phyloP scores from a whole-genome alignment of 2,329 filamentous ascomycete genomes.

The Monosporascus sp. region DNA sequence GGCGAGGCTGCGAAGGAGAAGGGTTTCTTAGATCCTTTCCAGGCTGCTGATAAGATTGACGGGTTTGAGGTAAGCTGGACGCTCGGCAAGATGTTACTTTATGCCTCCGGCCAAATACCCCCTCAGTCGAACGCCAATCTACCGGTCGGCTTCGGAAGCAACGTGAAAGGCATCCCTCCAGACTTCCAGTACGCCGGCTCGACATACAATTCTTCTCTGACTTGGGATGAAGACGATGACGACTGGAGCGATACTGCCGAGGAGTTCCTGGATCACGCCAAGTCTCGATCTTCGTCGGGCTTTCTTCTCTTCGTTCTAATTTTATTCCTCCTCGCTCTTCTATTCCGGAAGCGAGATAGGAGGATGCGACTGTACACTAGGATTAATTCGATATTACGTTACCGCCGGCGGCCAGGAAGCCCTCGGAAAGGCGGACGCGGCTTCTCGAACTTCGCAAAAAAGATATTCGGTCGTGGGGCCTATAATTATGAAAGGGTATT shows the following conservation, averaged over 20 bases:
- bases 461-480: slow-evolving; percentile 57
- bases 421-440: slow-evolving; percentile 40
- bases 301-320: slow-evolving; percentile 75
- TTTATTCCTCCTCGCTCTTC: slow-evolving; percentile 60
- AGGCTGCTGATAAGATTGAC: slow-evolving; percentile 87
- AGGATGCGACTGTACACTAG: slow-evolving; percentile 56
- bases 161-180: slow-evolving; percentile 58
- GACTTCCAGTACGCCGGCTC: slow-evolving; percentile 85
- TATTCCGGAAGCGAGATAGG: slow-evolving; percentile 76
- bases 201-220: slow-evolving; percentile 30
- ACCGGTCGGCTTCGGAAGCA: slow-evolving; percentile 90
- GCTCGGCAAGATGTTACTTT: slow-evolving; percentile 90
- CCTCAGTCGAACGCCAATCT: slow-evolving; percentile 51
- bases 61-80: slow-evolving; percentile 96
- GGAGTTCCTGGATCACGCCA: slow-evolving; percentile 59
- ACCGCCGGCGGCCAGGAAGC: slow-evolving; percentile 39
- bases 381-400: slow-evolving; percentile 38
- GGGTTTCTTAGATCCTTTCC: slow-evolving; percentile 79
- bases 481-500: slow-evolving; percentile 75
- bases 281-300: slow-evolving; percentile 64
- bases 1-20: slow-evolving; percentile 64
- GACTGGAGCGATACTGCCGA: slow-evolving; percentile 48
- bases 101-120: slow-evolving; percentile 83
- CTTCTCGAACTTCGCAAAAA: slow-evolving; percentile 48
- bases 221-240: slow-evolving; percentile 36